Base-by-base conservation (phyloP, 768 basidiomycete species). In the Phanerochaete sordida region DNA sequence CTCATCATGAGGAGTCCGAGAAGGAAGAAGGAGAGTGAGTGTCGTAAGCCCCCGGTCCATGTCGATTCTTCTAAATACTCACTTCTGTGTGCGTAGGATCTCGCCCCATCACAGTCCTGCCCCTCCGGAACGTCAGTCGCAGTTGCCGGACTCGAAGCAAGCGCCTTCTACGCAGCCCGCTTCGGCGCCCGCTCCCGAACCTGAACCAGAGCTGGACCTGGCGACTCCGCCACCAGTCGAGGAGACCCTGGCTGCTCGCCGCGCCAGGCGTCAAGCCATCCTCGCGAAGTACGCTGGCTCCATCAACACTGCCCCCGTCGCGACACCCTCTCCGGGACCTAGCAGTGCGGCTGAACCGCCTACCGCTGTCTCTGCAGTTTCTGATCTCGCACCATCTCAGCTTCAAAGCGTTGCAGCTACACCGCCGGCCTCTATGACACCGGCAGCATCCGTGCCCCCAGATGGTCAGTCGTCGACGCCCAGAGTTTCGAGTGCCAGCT, bases 21-120 rank as follows among this genome's bases (percentile, higher is more conserved):
- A 88, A 75, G 71, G 91, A 94, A 77, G 94, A 95, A 81, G 93
- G 91, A 80, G 94, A 96, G 93, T 95, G 75, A 90, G 94, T 94
- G 66, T 78, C 72, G 72, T 72, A 66, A 70, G 62, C 56, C 56
- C 56, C 51, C 35, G 39, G 24, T 39, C 46, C 11, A 24, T 49
- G 54, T 62, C 57, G 44, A 19, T 49, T 27, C 45, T 2, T 35
- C 31, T 35, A 28, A 16, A 23, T 35, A 47, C 52, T 63, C 44
- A 43, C 37, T 8, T 47, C 21, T 58, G 59, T 55, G 48, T 53
- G 39, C 62, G 56, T 61, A 91, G 90, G 71, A 88, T 90, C 64
- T 91, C 89, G 7, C 88, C 88, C 48, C 77, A 77, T 43, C 71
- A 69, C 24, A 76, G 73, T 56, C 75, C 71, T 49, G 64, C 50